Base-by-base conservation (phyloP, 148 eudicot species). In the Hydrangea macrophylla region DNA sequence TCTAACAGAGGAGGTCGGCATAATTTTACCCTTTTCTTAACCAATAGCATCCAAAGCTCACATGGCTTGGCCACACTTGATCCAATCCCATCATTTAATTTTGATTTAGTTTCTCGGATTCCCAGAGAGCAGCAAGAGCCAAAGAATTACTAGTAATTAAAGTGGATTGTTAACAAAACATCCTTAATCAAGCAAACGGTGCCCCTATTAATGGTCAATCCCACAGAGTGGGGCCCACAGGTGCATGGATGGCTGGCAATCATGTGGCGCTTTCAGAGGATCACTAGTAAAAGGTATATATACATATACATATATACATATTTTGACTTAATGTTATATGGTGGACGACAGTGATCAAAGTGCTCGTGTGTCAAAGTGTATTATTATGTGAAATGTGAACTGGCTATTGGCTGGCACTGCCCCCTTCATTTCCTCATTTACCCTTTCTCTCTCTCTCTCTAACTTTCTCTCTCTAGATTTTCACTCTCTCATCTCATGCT, bases 371-470 rank as follows among this genome's bases (percentile, higher is more conserved):
- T n/a, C n/a, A n/a, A n/a, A n/a, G n/a, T 42, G 48, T 42, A 42
- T 42, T 42, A 42, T 4, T 0, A 48, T 48, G 53, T 18, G 53
- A 48, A 48, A 48, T 18, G 67, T 45, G 67, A 64, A 26, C 67
- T 64, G 67, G 67, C 67, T 6, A 9, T 53, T 50, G 40, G 27
- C 42, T 50, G 57, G 18, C 68, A 30, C 27, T 26, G 2, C 5
- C 53, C 22, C 20, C 11, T 12, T 37, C 7, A 12, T 7, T 6
- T 7, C 3, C 53, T 1, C 7, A 2, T 9, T 22, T 20, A 25
- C 40, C 26, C 35, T 63, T 13, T 63, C 54, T 37, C 50, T 62
- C 51, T 62, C 66, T 58, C 40, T 58, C 61, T 31, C n/a, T 13
- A n/a, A 13, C 15, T 9, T 36, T 5, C 1, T 2, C 20, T 60